phyloP scores from a whole-genome alignment of 2,329 filamentous ascomycete species.

The Aspergillus sp. region DNA sequence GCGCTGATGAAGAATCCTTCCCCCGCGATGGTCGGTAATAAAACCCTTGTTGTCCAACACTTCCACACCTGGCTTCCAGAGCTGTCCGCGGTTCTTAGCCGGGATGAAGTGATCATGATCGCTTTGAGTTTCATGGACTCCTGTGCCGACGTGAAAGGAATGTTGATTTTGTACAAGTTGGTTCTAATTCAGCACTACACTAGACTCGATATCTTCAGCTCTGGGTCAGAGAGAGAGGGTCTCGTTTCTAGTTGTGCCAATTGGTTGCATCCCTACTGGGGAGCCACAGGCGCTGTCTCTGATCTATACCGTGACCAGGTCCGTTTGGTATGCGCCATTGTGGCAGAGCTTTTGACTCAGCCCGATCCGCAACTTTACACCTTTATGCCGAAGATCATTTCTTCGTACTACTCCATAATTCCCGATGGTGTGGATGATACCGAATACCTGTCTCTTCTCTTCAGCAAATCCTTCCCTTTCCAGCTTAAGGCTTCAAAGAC shows the following conservation, averaged over 20 bases:
- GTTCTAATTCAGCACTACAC: conserved; percentile 91
- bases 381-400: conserved; percentile 86
- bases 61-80: conserved; percentile 98
- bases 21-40: conserved; percentile 85
- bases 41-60: conserved; percentile 92
- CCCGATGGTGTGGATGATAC: conserved; percentile 60
- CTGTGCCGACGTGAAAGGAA: conserved; percentile 82
- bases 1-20: conserved; percentile 84
- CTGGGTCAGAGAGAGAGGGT: conserved; percentile 71
- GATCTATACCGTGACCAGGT: conserved; percentile 93
- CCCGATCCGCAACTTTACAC: conserved; percentile 80
- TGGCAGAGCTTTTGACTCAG: conserved; percentile 79
- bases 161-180: conserved; percentile 87
- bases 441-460: conserved; percentile 75
- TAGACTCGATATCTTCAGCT: conserved; percentile 74
- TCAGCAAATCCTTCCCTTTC: conserved; percentile 88
- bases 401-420: conserved; percentile 80
- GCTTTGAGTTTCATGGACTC: conserved; percentile 93
- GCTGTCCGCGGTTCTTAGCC: conserved; percentile 70
- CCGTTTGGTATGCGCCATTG: conserved; percentile 85
- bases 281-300: conserved; percentile 67
- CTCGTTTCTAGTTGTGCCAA: conserved; percentile 78
- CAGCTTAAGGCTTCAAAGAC: conserved; percentile 66
- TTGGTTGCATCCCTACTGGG: conserved; percentile 96
- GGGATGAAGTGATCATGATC: conserved; percentile 85